phyloP scores from a whole-genome alignment of 331 rosid species.

The Cydonia oblonga region DNA sequence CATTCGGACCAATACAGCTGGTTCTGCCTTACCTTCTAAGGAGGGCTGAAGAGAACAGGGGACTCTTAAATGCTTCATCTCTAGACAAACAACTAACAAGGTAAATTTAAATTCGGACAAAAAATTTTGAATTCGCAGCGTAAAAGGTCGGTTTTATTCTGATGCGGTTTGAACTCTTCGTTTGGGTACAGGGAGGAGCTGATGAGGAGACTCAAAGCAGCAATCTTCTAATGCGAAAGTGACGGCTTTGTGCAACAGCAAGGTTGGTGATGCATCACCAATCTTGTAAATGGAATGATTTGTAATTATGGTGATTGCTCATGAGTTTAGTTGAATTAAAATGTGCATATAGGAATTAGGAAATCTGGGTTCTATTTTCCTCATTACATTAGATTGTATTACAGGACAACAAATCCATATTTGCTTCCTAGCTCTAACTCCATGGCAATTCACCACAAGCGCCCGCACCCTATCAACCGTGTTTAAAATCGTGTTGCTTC shows the following conservation, averaged over 20 bases:
- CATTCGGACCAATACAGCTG: conserved; percentile 64
- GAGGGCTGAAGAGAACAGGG: conserved; percentile 90
- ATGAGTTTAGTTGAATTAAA: background rate
- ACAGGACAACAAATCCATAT: background rate
- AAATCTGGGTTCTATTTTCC: background rate
- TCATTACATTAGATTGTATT: background rate
- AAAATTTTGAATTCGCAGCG: background rate
- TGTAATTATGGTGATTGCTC: background rate
- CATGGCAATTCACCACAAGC: background rate
- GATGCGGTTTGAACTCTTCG: background rate
- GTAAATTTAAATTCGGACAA: conserved; percentile 8
- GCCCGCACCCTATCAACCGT: background rate
- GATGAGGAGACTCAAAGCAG: conserved; percentile 40
- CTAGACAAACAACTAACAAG: conserved; percentile 62
- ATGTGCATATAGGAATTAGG: background rate
- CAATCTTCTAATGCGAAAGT: conserved; percentile 8
- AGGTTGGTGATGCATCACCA: background rate
- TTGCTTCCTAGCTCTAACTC: background rate
- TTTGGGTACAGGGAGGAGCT: conserved; percentile 38
- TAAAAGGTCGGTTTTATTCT: background rate
- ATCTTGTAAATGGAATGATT: background rate
- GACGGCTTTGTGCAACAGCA: background rate
- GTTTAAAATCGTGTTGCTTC: background rate
- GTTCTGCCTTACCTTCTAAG: conserved; percentile 83
- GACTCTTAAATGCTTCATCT: conserved; percentile 58